Evolutionary conservation across 2,329 filamentous ascomycete genomes (phyloP), one percentile per base, ranked within the genome.

Genomic region (Purpureocillium takamizusanense): DNA sequence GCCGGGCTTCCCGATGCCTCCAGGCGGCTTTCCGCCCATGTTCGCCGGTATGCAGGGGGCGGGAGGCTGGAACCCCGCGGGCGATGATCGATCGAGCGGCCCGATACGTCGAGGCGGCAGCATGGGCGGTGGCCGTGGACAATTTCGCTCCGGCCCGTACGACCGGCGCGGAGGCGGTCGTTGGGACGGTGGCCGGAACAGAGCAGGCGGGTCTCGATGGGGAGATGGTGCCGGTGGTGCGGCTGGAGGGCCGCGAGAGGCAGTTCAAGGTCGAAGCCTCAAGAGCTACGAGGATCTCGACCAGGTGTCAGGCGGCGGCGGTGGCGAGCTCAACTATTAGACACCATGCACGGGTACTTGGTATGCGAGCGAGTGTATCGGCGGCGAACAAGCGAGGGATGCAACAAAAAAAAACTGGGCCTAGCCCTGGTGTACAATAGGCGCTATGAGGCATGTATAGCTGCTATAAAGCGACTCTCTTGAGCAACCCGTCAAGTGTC

Each of bases 251-350:
- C 90, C 92, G 15, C 77, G 86, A 15, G 89, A 97, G 62, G 90
- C 92, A 10, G 88, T 94, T 1, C 86, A 94, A 49, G 92, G 92
- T 5, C 78, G 92, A 41, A 95, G 86, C 44, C 66, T 98, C 47
- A 95, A 94, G 73, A 95, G 87, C 60, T 98, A 98, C 57, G 94
- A 98, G 61, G 92, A 98, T 57, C 69, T 98, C 17, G 92, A 98
- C 65, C 90, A 94, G 33, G 82, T 83, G 41, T 79, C 79, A 29
- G 78, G 81, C 12, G 71, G 76, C 28, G 86, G 82, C 31, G 79
- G 82, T 31, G 84, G 86, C 21, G 90, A 95, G 65, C 67, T 97
- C 53, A 94, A 97, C 62, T 97, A 97, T 57, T 97, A 73, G 57
- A 33, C 17, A 32, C 21, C 9, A 35, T 17, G 32, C 32, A 21